Conservation (phyloP, 73 alveolate genomes). For the Blepharisma japonicum region DNA sequence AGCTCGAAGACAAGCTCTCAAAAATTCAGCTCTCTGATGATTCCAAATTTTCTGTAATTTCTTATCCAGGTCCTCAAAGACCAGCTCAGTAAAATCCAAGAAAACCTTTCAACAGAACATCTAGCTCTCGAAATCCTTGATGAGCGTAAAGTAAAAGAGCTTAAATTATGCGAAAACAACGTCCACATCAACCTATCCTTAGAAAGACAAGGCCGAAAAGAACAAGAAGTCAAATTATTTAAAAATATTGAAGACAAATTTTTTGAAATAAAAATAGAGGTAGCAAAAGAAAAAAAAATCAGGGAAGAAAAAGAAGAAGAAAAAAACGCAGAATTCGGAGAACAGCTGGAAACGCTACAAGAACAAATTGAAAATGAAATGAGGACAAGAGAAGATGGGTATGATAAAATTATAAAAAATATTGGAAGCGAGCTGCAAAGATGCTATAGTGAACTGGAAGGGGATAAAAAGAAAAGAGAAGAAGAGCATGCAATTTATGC, state of each 20-base stretch:
- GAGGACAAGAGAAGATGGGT: conserved; percentile 24
- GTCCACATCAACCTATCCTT: conserved; percentile 42
- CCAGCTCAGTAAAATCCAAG: conserved; percentile 40
- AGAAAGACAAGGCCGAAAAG: conserved; percentile 59
- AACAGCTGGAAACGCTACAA: background rate
- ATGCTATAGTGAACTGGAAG: background rate
- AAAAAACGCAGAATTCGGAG: conserved; percentile 19
- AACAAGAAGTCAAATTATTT: conserved; percentile 46
- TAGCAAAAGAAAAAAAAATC: conserved; percentile 66
- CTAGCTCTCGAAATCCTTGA: conserved; percentile 45
- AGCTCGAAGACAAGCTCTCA: conserved; percentile 4
- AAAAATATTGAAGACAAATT: conserved; percentile 57
- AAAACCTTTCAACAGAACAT: conserved; percentile 38
- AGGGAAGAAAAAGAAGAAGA: conserved; percentile 47
- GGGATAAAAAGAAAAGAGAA: conserved; percentile 29
- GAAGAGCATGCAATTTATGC: background rate
- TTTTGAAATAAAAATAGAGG: conserved; percentile 44
- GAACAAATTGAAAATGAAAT: conserved; percentile 12
- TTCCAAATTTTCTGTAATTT: conserved; percentile 41
- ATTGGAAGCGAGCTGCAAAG: conserved; percentile 22
- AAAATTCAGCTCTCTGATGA: conserved; percentile 36
- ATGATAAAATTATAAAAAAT: conserved; percentile 5
- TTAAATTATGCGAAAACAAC: conserved; percentile 53
- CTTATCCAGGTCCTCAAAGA: conserved; percentile 37
- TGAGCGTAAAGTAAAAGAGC: conserved; percentile 56